Base-by-base conservation (phyloP, 208 protist species). In the Plasmodiophora brassicae region DNA sequence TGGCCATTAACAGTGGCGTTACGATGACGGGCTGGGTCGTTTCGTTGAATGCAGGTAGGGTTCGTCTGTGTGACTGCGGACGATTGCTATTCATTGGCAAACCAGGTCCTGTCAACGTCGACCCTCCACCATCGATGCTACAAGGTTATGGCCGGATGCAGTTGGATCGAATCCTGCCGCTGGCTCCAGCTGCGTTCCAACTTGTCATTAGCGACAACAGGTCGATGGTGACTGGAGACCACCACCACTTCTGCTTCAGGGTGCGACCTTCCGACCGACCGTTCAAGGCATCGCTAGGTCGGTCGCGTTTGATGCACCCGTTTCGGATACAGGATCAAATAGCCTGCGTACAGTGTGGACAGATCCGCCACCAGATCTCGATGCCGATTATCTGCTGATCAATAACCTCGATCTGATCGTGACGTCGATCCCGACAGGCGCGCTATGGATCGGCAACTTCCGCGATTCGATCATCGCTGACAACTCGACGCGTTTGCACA, bases 361-460 rank as follows among this genome's bases (percentile, higher is more conserved):
- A 32, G 65, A 78, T 32, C 65, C 65, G 10, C 65, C 65, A 38
- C 32, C 65, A 38, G 65, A 78, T 32, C 32, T 78, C 32, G 5
- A 5, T 32, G 32, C 65, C n/a, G 65, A 78, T 32, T 78, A 78
- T 32, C 65, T 78, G 20, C 65, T 78, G 65, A 38, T 78, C n/a
- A 78, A 78, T 38, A 78, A 78, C 65, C 65, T 78, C 41, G 65
- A 78, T 32, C 65, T 78, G 65, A 38, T 78, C n/a, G 65, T 32
- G n/a, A 78, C 65, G 41, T 78, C 65, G 5, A 78, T 32, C n/a
- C 10, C 32, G 41, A 32, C 32, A 14, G 65, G 65, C 32, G 14
- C 41, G 20, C 65, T 44, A 14, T 78, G 65, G 65, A 32, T 78
- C 41, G 65, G 65, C 5, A 78, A 78, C 65, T 5, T 14, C 5